These are phyloP conservation scores for Psilocybe subaeruginosa DNA, from an alignment of 768 basidiomycete species.

Conservation along the genomic window DNA sequence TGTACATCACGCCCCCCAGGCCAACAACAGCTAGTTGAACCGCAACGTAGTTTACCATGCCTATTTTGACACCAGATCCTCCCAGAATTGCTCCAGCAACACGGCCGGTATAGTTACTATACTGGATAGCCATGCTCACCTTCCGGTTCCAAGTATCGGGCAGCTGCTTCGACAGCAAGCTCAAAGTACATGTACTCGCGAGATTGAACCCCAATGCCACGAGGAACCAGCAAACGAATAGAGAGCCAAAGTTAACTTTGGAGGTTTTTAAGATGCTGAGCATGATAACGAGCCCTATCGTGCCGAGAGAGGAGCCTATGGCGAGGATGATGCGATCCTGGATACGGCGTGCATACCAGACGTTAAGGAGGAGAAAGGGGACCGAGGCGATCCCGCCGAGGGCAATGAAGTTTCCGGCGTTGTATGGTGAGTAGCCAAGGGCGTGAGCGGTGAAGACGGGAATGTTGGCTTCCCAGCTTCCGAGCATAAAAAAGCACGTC, in stretches of 20 bases:
- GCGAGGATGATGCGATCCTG: constrained; percentile 66
- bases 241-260: constrained; percentile 46
- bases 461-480: constrained; percentile 70
- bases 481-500: constrained; percentile 74
- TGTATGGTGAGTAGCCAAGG: constrained; percentile 62
- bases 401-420: constrained; percentile 72
- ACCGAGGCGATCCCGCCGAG: constrained; percentile 63
- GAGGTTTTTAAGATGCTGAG: constrained; percentile 44
- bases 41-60: constrained; percentile 65
- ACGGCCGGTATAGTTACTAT: constrained; percentile 69
- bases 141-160: constrained; percentile 62
- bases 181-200: constrained; percentile 67
- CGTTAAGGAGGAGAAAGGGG: constrained; percentile 68
- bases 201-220: constrained; percentile 76
- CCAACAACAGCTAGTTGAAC: constrained; percentile 64
- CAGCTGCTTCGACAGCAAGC: constrained; percentile 69
- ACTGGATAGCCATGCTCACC: constrained; percentile 64
- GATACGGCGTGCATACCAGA: constrained; percentile 55
- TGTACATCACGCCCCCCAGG: constrained; percentile 56
- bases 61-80: constrained; percentile 59
- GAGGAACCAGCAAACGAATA: constrained; percentile 57
- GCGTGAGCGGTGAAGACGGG: constrained; percentile 57
- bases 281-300: constrained; percentile 54
- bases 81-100: constrained; percentile 71
- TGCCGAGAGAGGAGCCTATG: constrained; percentile 51